These are phyloP conservation scores for Tricholoma sp. DNA, from an alignment of 768 basidiomycete genomes.

Conservation along the genomic window DNA sequence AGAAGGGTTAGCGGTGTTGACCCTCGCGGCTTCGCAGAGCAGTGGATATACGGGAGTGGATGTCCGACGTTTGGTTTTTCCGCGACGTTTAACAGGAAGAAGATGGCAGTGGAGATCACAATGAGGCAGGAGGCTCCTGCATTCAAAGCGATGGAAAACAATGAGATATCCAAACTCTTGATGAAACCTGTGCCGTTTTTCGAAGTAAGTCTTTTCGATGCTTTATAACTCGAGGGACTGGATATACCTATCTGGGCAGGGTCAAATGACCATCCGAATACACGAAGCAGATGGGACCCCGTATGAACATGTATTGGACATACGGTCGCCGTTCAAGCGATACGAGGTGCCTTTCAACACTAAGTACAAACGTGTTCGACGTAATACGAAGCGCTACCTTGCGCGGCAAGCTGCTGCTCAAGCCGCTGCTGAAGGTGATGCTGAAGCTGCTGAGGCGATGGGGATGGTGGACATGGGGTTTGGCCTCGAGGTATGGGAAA, in stretches of 20 bases:
- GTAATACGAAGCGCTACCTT: slow-evolving; percentile 94
- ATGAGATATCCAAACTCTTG: slow-evolving; percentile 58
- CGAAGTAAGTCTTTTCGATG: slow-evolving; percentile 48
- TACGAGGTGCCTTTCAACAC: slow-evolving; percentile 99
- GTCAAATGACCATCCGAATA: slow-evolving; percentile 97
- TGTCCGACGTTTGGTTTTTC: slow-evolving; percentile 89
- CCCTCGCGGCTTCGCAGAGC: slow-evolving; percentile 88
- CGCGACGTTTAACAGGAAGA: slow-evolving; percentile 93
- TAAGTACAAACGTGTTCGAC: slow-evolving; percentile 93
- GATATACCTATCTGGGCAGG: slow-evolving; percentile 37
- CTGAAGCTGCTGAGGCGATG: slow-evolving; percentile 89
- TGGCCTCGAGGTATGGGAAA: slow-evolving; percentile 93
- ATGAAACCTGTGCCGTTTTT: slow-evolving; percentile 85
- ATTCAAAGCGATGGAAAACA: slow-evolving; percentile 62
- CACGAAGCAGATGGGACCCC: slow-evolving; percentile 99
- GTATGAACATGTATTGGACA: slow-evolving; percentile 96
- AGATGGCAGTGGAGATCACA: slow-evolving; percentile 95
- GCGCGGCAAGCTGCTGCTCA: slow-evolving; percentile 90
- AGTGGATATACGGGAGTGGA: slow-evolving; percentile 98
- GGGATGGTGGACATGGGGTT: slow-evolving; percentile 94
- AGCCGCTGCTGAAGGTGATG: slow-evolving; percentile 88
- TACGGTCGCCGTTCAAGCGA: slow-evolving; percentile 81
- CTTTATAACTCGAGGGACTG: background rate
- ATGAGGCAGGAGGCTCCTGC: slow-evolving; percentile 90
- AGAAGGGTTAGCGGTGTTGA: slow-evolving; percentile 93